These are phyloP conservation scores for Aspergillus nomiae DNA, from an alignment of 2,329 filamentous ascomycete genomes.

Conservation along the genomic window DNA sequence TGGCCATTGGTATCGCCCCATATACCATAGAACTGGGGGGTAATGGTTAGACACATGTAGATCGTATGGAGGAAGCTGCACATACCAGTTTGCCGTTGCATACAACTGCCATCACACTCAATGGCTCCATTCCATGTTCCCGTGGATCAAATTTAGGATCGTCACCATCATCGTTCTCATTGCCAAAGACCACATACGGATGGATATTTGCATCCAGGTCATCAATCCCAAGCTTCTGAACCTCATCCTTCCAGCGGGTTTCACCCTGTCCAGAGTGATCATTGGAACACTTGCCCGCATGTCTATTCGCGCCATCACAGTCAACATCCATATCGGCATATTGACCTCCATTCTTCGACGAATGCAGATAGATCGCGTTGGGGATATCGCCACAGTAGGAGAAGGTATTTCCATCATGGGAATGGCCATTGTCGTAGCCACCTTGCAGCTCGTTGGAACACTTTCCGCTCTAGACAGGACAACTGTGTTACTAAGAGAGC, in stretches of 20 bases:
- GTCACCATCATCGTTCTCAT: constrained; percentile 33
- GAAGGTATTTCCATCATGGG: constrained; percentile 15
- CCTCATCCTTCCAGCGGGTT: constrained; percentile 51
- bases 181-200: constrained; percentile 58
- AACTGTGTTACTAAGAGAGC: background rate
- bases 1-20: constrained; percentile 66
- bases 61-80: background rate
- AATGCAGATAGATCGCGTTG: constrained; percentile 54
- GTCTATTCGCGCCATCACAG: constrained; percentile 56
- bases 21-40: constrained; percentile 55
- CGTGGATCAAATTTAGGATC: constrained; percentile 42
- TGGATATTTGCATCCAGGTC: constrained; percentile 57
- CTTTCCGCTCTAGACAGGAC: constrained; percentile 12
- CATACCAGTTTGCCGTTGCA: constrained; percentile 53
- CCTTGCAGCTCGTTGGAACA: constrained; percentile 22
- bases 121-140: constrained; percentile 49
- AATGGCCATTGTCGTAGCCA: constrained; percentile 23
- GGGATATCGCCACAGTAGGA: constrained; percentile 54
- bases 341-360: constrained; percentile 33
- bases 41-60: background rate
- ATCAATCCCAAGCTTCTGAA: constrained; percentile 43
- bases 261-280: constrained; percentile 43
- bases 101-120: constrained; percentile 59
- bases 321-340: constrained; percentile 62
- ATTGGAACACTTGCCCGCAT: constrained; percentile 49